These are phyloP conservation scores for Nematocida major DNA, from an alignment of 371 early-diverging fungal species.

Conservation along the genomic window DNA sequence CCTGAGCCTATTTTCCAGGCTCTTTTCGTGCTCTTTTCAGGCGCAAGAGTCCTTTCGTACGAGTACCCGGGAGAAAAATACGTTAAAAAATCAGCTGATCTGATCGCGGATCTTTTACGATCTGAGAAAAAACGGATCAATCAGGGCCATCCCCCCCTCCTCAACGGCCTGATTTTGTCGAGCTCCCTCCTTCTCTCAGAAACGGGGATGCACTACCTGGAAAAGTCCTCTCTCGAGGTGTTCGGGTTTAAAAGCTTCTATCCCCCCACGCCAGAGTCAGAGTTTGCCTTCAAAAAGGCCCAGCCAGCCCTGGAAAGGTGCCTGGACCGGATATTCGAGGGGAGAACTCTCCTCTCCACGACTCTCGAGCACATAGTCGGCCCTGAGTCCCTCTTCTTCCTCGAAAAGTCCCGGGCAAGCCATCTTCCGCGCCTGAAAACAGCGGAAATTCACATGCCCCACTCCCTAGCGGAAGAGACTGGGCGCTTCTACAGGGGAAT, in stretches of 20 bases:
- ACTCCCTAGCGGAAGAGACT: too few relatives aligned
- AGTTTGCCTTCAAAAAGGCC: not conserved
- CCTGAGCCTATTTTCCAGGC: not conserved
- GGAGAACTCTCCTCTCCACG: not conserved
- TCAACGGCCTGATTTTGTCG: conserved; percentile 10
- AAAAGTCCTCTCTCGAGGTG: not conserved
- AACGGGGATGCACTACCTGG: not conserved
- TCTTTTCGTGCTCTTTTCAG: not conserved
- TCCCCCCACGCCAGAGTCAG: not conserved
- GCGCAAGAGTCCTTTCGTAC: not conserved
- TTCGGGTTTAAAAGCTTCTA: conserved; percentile 40
- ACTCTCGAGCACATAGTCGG: not conserved
- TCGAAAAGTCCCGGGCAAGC: not conserved
- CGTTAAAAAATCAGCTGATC: not conserved
- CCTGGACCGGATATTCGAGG: not conserved
- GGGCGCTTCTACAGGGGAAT: too few relatives aligned
- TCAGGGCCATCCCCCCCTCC: not conserved
- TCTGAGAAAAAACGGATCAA: not conserved
- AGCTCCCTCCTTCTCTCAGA: not conserved
- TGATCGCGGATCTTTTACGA: not conserved
- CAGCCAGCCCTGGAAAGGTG: not conserved
- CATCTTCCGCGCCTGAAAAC: not conserved
- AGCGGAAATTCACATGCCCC: not conserved
- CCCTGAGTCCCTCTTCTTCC: conserved; percentile 12
- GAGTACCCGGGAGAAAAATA: not conserved